Evolutionary conservation across 108 stramenopile genomes (phyloP).

Genomic region (Asterionellopsis glacialis): DNA sequence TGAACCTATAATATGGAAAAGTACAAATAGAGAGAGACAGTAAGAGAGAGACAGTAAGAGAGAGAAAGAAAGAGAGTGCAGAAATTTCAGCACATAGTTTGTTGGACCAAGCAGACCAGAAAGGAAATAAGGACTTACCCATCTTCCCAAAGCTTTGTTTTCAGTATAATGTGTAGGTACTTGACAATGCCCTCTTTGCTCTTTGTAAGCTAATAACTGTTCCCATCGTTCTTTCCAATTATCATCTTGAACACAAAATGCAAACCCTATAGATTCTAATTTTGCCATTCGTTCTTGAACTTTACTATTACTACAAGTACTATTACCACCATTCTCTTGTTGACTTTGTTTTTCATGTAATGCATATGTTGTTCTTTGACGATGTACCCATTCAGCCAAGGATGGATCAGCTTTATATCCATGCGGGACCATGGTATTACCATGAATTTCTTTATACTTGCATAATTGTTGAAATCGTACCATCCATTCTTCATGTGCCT

Average conservation of each 20-base stretch:
- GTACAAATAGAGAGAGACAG: no score
- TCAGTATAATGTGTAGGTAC: conserved; percentile 48
- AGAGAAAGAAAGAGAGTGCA: no score
- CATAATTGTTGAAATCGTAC: conserved; percentile 23
- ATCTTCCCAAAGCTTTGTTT: conserved; percentile 49
- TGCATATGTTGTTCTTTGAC: conserved; percentile 18
- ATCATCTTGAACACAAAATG: not conserved
- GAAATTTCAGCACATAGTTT: no score
- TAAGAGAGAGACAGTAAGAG: no score
- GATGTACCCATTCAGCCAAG: conserved; percentile 27
- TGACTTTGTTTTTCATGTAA: no score
- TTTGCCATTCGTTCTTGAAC: not conserved
- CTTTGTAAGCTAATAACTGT: conserved; percentile 26
- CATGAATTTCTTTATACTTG: conserved; percentile 29
- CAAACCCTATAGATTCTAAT: not conserved
- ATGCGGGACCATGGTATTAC: conserved; percentile 50
- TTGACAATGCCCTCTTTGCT: conserved; percentile 33
- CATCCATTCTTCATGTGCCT: conserved; percentile 14
- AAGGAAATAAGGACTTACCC: conserved; percentile 59
- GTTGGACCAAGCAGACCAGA: no score
- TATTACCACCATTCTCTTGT: no score
- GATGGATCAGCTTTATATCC: no score
- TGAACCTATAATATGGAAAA: no score
- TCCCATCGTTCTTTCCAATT: conserved; percentile 22
- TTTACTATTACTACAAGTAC: conserved; percentile 19